Conservation (phyloP, 345 rosid species). For the Arabidopsis arenosa region DNA sequence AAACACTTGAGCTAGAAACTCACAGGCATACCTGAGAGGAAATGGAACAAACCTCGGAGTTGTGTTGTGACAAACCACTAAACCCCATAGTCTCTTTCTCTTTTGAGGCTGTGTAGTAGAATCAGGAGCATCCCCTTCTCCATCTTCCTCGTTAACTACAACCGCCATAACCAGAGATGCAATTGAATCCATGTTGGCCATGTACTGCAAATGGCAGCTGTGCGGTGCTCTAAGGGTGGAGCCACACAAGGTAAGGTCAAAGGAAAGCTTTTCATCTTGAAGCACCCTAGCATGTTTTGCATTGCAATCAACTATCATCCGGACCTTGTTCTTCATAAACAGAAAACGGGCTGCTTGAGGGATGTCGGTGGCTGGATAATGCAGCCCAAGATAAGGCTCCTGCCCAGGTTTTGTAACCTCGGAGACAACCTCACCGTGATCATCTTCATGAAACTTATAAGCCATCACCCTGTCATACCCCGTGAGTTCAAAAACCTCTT, state of each 20-base stretch:
- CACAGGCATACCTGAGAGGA: conserved; percentile 96
- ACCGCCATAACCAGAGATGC: conserved; percentile 99
- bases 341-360: conserved; percentile 96
- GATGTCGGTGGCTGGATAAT: conserved; percentile 97
- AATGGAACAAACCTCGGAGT: conserved; percentile 92
- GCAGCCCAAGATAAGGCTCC: conserved; percentile 96
- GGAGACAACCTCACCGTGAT: conserved; percentile 94
- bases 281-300: conserved; percentile 88
- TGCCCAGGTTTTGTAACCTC: conserved; percentile 87
- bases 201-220: conserved; percentile 89
- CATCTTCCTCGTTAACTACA: conserved; percentile 83
- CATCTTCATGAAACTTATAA: conserved; percentile 96
- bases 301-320: conserved; percentile 91
- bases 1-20: conserved; percentile 92
- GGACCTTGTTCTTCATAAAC: conserved; percentile 94
- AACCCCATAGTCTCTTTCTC: conserved; percentile 92
- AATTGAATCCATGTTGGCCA: conserved; percentile 93
- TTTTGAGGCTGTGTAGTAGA: conserved; percentile 63
- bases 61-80: conserved; percentile 92
- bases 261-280: conserved; percentile 87
- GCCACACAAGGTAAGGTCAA: conserved; percentile 87
- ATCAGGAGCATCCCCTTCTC: conserved; percentile 54
- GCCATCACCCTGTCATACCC: conserved; percentile 98
- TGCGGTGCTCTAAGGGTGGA: conserved; percentile 96
- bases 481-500: conserved; percentile 93